A percentile compares a stretch with the other conserved stretches of the same genome.
Conservation (phyloP, 345 rosid species). For the Lumnitzera racemosa region DNA sequence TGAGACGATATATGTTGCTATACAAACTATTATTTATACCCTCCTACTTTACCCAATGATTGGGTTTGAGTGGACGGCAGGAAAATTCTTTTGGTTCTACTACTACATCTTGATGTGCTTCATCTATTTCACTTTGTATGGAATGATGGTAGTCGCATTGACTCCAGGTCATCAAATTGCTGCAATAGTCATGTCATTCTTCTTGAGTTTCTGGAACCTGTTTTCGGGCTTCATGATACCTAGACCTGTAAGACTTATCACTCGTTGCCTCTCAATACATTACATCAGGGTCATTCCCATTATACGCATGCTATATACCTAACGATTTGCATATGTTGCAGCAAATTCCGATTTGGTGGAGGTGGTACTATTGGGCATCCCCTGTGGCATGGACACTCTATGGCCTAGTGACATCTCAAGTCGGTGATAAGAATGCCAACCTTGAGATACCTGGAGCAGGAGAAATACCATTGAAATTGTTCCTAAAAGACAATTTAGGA, state of each 20-base stretch:
- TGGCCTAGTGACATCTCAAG: constrained; percentile 65
- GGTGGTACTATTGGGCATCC: constrained; percentile 80
- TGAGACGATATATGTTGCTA: constrained; percentile 45
- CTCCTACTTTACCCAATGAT: constrained; percentile 70
- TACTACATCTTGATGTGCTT: constrained; percentile 56
- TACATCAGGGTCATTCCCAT: neutral
- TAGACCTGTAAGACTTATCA: constrained; percentile 36
- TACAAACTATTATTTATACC: constrained; percentile 44
- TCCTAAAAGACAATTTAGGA: constrained; percentile 40
- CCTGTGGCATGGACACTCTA: constrained; percentile 83
- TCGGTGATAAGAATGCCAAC: constrained; percentile 36
- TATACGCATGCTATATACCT: neutral
- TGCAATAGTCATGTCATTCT: constrained; percentile 69
- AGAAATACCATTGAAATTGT: constrained; percentile 19
- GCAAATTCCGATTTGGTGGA: constrained; percentile 91
- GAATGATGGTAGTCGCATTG: constrained; percentile 75
- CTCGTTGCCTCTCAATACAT: neutral
- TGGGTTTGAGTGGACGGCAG: constrained; percentile 51
- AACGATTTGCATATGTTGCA: constrained; percentile 8
- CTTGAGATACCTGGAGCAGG: constrained; percentile 37
- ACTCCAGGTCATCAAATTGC: constrained; percentile 70
- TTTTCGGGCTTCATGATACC: constrained; percentile 77
- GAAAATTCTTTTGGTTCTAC: constrained; percentile 50
- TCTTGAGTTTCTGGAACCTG: constrained; percentile 79
- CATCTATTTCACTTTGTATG: constrained; percentile 62